Evolutionary conservation across 2,329 filamentous ascomycete genomes (phyloP), one percentile per base, ranked within the genome.

Genomic region (Neocucurbitaria cava): DNA sequence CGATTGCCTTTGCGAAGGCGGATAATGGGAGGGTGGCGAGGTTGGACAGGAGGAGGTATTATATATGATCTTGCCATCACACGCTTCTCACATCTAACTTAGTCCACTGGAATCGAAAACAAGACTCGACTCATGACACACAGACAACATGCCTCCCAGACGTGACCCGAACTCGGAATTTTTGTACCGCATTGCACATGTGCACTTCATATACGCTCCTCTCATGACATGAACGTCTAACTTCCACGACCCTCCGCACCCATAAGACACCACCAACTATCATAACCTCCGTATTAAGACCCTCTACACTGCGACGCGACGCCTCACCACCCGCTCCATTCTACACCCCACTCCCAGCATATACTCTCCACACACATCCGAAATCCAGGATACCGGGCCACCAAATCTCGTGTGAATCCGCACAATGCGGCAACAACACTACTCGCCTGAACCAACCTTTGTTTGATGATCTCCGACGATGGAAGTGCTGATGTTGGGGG

Each of bases 1-100:
- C 65, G 18, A 66, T 72, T 46, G 65, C 66, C 2, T 62, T 71
- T 49, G 68, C 63, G 1, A 67, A 56, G 6, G 57, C 60, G 3
- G 65, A 68, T 42, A 54, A 57, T 1, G 60, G 62, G 8, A 56
- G 49, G 8, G 61, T 65, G 2, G 60, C 47, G 24, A 58, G 45
- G 15, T 40, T 73, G 20, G 54, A 61, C 44, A 47, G 66, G 45
- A 54, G 52, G 44, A 65, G 68, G 41, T 61, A 31, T 38, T 73
- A 72, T 44, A 61, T 67, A 45, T 70, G 26, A 60, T 15, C 9
- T 24, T 5, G 20, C 21, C 11, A 10, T 40, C 36, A 40, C 6
- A 20, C 2, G 18, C 3, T n/a, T 3, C 40, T 38, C 33, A 6
- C 33, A 13, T 8, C 33, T 36, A n/a, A n/a, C 33, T 18, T 26